A percentile compares a stretch with the other conserved stretches of the same genome.
These are phyloP conservation scores for Homolaphlyctis polyrhiza DNA, from an alignment of 371 early-diverging fungal genomes.

Conservation along the genomic window DNA sequence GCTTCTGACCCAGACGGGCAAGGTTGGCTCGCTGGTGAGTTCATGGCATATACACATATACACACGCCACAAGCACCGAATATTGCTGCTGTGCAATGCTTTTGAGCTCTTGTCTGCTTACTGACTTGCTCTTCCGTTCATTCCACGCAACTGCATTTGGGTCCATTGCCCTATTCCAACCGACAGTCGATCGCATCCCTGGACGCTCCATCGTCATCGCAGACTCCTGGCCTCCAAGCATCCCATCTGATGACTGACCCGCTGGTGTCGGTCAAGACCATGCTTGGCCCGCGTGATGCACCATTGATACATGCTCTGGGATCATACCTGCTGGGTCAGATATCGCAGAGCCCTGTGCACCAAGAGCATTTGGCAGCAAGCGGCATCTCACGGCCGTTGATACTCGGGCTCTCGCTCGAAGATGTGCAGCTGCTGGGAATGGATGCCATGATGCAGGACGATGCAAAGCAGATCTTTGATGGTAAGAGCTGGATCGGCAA, in stretches of 20 bases:
- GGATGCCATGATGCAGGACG: no score
- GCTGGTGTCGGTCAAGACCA: constrained; percentile 3
- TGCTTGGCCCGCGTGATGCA: constrained; percentile 14
- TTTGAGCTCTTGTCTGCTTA: no score
- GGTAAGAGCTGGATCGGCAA: no score
- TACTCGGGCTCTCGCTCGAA: constrained; percentile 12
- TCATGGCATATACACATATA: no score
- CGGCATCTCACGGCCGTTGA: constrained; percentile 7
- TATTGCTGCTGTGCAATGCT: no score
- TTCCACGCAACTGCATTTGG: constrained; percentile 4
- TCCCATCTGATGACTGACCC: neutral
- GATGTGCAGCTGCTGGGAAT: no score
- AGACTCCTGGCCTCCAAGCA: neutral
- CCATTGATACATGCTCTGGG: constrained; percentile 13
- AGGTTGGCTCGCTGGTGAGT: constrained; percentile 16
- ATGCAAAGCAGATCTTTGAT: no score
- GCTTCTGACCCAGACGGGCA: constrained; percentile 11
- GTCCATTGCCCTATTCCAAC: neutral
- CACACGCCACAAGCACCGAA: no score
- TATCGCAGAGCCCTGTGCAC: constrained; percentile 1
- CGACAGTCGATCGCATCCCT: neutral
- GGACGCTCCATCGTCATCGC: neutral
- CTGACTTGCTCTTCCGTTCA: neutral
- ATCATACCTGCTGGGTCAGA: constrained; percentile 10
- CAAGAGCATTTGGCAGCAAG: constrained; percentile 5